Conservation (phyloP, 169 alveolate species). For the Cryptosporidium canis region DNA sequence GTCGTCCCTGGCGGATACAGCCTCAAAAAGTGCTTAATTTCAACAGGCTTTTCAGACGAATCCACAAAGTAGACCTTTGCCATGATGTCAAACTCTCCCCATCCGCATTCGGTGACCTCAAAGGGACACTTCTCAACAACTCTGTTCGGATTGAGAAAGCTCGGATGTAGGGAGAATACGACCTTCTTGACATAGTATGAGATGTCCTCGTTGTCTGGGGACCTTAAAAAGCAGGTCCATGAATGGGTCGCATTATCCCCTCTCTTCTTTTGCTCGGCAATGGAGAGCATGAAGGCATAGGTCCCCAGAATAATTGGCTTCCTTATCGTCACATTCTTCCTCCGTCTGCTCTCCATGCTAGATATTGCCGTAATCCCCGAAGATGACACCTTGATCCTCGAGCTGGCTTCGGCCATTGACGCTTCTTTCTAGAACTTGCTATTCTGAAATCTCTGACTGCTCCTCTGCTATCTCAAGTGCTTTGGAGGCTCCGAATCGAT, state of each 20-base stretch:
- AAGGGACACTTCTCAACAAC: slow-evolving; percentile 86
- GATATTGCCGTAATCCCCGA: slow-evolving; percentile 12
- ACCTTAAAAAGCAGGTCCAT: slow-evolving; percentile 92
- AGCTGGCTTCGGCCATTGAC: neutral
- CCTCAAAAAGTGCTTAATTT: slow-evolving; percentile 81
- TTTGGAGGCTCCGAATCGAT: too few species aligned
- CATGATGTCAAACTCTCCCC: slow-evolving; percentile 92
- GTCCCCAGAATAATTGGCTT: slow-evolving; percentile 79
- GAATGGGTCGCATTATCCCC: slow-evolving; percentile 90
- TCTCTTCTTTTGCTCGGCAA: slow-evolving; percentile 86
- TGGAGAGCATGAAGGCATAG: slow-evolving; percentile 77
- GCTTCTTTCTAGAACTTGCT: neutral
- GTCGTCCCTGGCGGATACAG: slow-evolving; percentile 77
- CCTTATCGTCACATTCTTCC: slow-evolving; percentile 77
- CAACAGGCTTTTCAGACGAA: slow-evolving; percentile 85
- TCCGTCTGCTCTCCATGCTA: slow-evolving; percentile 68
- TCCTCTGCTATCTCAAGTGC: too few species aligned
- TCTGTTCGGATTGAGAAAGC: slow-evolving; percentile 89
- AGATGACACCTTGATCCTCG: neutral
- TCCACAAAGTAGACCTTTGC: slow-evolving; percentile 85
- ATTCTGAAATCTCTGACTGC: too few species aligned
- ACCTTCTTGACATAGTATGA: slow-evolving; percentile 89
- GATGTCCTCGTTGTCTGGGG: slow-evolving; percentile 90
- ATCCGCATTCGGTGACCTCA: slow-evolving; percentile 88
- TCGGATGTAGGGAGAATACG: slow-evolving; percentile 90